Conservation (phyloP, 2,329 filamentous ascomycete species). For the Aspergillus uvarum region DNA sequence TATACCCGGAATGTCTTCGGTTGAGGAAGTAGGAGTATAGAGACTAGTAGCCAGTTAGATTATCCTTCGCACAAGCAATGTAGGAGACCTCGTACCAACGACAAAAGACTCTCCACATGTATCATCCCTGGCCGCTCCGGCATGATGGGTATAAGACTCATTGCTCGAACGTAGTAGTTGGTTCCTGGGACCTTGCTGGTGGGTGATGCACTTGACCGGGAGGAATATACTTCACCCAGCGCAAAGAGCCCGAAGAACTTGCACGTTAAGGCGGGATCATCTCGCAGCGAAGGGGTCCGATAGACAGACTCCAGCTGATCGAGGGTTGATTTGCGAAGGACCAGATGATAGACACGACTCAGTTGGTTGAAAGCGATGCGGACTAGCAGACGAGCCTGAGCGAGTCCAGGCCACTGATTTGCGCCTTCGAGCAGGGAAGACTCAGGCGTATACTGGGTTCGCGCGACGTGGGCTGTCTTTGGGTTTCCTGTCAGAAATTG, state of each 20-base stretch:
- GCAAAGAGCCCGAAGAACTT: conserved; percentile 46
- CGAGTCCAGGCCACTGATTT: conserved; percentile 28
- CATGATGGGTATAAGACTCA: conserved; percentile 38
- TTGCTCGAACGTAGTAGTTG: conserved; percentile 39
- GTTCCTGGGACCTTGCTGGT: conserved; percentile 37
- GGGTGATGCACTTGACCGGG: conserved; percentile 23
- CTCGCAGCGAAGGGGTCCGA: conserved; percentile 22
- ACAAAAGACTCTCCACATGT: conserved; percentile 41
- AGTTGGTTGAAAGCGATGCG: conserved; percentile 31
- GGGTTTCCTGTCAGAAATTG: conserved; percentile 27
- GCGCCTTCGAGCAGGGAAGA: conserved; percentile 16
- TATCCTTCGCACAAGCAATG: background rate
- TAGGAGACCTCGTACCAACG: conserved; percentile 27
- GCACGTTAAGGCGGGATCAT: conserved; percentile 35
- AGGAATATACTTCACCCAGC: conserved; percentile 44
- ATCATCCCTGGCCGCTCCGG: conserved; percentile 43
- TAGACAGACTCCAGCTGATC: conserved; percentile 33
- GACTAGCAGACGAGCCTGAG: conserved; percentile 31
- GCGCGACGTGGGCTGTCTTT: conserved; percentile 23
- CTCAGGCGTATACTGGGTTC: conserved; percentile 26
- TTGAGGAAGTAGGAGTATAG: conserved; percentile 30
- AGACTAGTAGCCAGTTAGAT: conserved; percentile 15
- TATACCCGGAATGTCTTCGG: conserved; percentile 28
- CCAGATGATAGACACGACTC: conserved; percentile 31
- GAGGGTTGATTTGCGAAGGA: conserved; percentile 34